Evolutionary conservation across 1,284 basidiomycete genomes (phyloP), one percentile per base, ranked within the genome.

Genomic region (Leccinum subatratum): DNA sequence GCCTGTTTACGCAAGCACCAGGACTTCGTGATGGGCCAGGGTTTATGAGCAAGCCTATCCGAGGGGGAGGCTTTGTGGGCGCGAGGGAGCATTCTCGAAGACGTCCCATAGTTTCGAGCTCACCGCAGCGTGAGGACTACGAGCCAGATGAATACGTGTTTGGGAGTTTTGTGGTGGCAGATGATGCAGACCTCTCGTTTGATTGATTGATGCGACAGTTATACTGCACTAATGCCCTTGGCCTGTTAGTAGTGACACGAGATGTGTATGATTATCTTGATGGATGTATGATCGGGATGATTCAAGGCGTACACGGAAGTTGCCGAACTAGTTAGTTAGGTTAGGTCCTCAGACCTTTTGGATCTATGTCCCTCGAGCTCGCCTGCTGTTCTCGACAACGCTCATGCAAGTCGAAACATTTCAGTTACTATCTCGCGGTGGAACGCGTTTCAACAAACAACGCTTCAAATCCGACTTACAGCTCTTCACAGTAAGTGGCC

Each of bases 81-180:
- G 62, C 67, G 62, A 63, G 71, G 69, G 69, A 73, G 67, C 69
- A 69, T 59, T 68, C 75, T 58, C 69, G 74, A 69, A 70, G 72
- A 67, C 72, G 74, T 48, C 72, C 69, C 48, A 70, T 76, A 34
- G 76, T 83, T 54, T 85, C 86, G 11, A 90, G 87, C 70, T 91
- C 91, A 6, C 90, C 91, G 8, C 78, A 77, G 1, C 74, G 77
- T 61, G 78, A 81, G 51, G 81, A 83, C 22, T 77, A 71, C 18
- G 81, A 82, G 64, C 77, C 81, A 3, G 88, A 92, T 68, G 83
- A 86, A 62, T 93, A 93, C 73, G 81, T 79, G 57, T 74, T 87
- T 61, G 92, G 86, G 14, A 93, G 89, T 72, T 93, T 93, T 70
- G 84, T 93, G 20, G 90, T 93, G 14, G 84, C 82, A 60, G 91